phyloP scores from a whole-genome alignment of 2,329 filamentous ascomycete species.

The Sordariomycetes sp. region DNA sequence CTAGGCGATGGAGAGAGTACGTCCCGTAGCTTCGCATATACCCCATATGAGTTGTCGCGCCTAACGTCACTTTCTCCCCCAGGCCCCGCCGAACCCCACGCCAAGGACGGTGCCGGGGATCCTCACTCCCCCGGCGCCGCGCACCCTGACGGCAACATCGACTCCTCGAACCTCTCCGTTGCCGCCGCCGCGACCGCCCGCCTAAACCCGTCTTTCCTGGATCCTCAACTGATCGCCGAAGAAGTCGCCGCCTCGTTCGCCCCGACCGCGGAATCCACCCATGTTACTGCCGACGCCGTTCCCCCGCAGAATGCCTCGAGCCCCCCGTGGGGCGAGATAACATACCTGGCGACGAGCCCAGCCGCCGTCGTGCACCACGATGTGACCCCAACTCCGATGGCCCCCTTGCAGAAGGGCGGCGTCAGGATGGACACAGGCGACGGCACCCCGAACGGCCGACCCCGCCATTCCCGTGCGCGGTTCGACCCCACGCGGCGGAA shows the following conservation, averaged over 20 bases:
- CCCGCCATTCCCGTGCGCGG: constrained; percentile 42
- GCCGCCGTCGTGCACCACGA: constrained; percentile 3
- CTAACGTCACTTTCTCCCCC: neutral
- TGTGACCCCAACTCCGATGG: constrained; percentile 14
- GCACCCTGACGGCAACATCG: constrained; percentile 11
- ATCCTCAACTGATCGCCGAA: constrained; percentile 31
- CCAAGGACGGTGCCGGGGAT: neutral
- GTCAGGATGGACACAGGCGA: constrained; percentile 41
- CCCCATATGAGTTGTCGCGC: neutral
- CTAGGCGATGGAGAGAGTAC: constrained; percentile 25
- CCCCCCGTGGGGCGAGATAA: constrained; percentile 44
- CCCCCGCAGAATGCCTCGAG: constrained; percentile 9
- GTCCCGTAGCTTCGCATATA: constrained; percentile 6
- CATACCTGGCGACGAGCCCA: constrained; percentile 28
- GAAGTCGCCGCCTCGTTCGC: constrained; percentile 17
- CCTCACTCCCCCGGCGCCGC: neutral
- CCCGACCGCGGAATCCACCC: constrained; percentile 13
- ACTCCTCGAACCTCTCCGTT: constrained; percentile 41
- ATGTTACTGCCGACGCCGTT: constrained; percentile 12
- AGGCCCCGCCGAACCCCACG: neutral
- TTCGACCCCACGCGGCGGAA: constrained; percentile 49
- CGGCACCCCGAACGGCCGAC: constrained; percentile 30
- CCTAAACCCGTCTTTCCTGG: constrained; percentile 41
- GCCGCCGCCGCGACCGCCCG: constrained; percentile 46
- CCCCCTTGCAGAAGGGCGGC: constrained; percentile 29